These are phyloP conservation scores for Gentiana dahurica DNA, from an alignment of 257 asterid species.

Conservation along the genomic window DNA sequence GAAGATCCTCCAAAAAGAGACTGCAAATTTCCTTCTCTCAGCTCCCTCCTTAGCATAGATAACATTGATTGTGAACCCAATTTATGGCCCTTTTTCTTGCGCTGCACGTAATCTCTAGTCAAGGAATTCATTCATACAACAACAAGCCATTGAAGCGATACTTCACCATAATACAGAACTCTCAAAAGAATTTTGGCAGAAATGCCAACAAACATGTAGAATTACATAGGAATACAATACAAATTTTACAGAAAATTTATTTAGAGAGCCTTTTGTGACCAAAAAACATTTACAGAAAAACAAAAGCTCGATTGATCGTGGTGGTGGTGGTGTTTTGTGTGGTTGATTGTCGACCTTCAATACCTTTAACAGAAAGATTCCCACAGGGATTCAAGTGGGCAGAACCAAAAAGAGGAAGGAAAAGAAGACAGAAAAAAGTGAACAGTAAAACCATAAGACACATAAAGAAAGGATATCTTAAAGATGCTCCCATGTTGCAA, in stretches of 20 bases:
- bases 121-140: conserved; percentile 37
- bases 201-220: background rate
- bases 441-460: background rate
- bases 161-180: too few relatives aligned
- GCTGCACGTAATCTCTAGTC: conserved; percentile 71
- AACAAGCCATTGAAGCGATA: too few relatives aligned
- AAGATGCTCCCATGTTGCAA: conserved; percentile 74
- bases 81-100: conserved; percentile 77
- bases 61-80: conserved; percentile 59
- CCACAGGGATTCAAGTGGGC: too few relatives aligned
- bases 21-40: conserved; percentile 77
- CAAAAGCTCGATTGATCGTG: too few relatives aligned
- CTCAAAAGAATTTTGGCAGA: background rate
- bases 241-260: background rate
- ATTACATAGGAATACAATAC: too few relatives aligned
- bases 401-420: background rate
- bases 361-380: too few relatives aligned
- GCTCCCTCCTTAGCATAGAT: conserved; percentile 75
- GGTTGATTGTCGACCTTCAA: too few relatives aligned
- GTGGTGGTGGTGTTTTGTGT: too few relatives aligned
- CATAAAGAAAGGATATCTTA: conserved; percentile 62
- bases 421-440: background rate
- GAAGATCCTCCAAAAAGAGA: conserved; percentile 85
- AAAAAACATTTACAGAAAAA: too few relatives aligned
- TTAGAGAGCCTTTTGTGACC: too few relatives aligned